Base-by-base conservation (phyloP, 163 green algal genomes). In the Scenedesmus sp. region DNA sequence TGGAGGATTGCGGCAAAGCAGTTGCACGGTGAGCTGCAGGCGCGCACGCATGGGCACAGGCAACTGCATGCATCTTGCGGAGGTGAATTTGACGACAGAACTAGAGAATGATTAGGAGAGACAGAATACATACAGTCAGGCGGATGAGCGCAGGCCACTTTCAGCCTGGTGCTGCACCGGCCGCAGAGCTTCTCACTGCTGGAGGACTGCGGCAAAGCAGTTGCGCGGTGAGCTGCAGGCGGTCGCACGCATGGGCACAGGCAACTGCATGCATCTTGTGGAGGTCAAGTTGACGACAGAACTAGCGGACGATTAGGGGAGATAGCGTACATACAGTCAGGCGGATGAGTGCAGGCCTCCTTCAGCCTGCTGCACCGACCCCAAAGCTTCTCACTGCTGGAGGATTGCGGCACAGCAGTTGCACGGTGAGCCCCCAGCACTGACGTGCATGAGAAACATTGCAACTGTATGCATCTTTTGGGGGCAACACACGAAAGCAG, bases 131-230 rank as follows among this genome's bases (percentile, higher is more conserved):
- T 26, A 23, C 70, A 52, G 70, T 57, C 79, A 89, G 10, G 55
- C 77, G 55, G 86, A 91, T 60, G 91, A 76, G 64, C 79, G 23
- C 59, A 81, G 74, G 86, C 91, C 3, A 91, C 77, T 15, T 86
- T 90, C 60, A 88, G 86, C 91, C 52, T 91, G 34, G 34, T 46
- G 64, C 52, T 89, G 0, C 55, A 93, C 91, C 76, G 84, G 59
- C 84, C 70, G 12, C n/a, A 87, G 59, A 88, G 84, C 90, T 93
- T 93, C 70, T 93, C 90, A 57, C 15, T 86, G 70, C 26, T 90
- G 16, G 84, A 93, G 74, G 74, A 87, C 57, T 8, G 70, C 4
- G 90, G 55, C 59, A 64, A 64, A 64, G 59, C 59, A 64, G 59
- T 10, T 64, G 59, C 59, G 59, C 59, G 8, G 85, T 93, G 85